phyloP scores from a whole-genome alignment of 441 rosid species.

The Brassica balearica region DNA sequence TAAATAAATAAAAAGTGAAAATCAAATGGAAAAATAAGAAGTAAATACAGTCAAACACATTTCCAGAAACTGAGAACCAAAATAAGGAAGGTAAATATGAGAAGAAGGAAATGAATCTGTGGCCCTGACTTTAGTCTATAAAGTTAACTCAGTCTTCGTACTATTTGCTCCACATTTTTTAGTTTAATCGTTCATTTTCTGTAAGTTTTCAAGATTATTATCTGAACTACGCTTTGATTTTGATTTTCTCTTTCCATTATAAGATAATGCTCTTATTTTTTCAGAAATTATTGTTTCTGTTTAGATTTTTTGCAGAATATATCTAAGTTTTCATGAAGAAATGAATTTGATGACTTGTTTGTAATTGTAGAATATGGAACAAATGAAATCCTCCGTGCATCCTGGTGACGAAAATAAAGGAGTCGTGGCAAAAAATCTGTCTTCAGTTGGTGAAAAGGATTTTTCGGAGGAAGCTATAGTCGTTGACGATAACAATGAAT shows the following conservation, averaged over 20 bases:
- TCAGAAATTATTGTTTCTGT: neutral
- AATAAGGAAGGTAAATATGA: neutral
- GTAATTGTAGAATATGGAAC: constrained; percentile 8
- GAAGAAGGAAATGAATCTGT: neutral
- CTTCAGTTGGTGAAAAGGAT: neutral
- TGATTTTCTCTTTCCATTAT: neutral
- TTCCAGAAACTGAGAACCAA: neutral
- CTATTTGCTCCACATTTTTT: neutral
- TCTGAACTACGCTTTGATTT: neutral
- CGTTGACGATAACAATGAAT: neutral
- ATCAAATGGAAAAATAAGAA: neutral
- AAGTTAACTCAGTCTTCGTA: neutral
- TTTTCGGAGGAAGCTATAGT: neutral
- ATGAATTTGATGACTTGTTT: neutral
- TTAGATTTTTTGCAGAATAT: neutral
- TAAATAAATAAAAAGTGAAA: neutral
- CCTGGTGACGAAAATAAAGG: neutral
- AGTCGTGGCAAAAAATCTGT: neutral
- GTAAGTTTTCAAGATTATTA: neutral
- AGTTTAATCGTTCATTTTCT: neutral
- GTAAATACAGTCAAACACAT: neutral
- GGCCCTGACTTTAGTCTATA: neutral
- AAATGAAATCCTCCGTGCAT: constrained; percentile 5
- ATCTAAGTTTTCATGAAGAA: neutral
- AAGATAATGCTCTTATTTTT: neutral